Conservation (phyloP, 176 grass and related monocot genomes). For the Zoysia japonica region DNA sequence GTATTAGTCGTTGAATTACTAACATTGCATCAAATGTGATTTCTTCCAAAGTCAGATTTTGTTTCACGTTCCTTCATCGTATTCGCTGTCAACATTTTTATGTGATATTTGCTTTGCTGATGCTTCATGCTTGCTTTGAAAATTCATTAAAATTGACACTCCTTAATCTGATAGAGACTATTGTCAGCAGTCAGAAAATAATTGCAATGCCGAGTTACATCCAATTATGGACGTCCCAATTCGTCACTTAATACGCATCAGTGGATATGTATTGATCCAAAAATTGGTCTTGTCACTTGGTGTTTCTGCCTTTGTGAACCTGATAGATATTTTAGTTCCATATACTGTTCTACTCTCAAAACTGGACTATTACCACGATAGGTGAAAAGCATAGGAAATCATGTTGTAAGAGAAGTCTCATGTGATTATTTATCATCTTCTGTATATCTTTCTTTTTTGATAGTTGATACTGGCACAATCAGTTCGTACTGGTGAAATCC, state of each 20-base stretch:
- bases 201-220: too few relatives aligned
- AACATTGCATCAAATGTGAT: too few relatives aligned
- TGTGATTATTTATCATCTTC: not conserved
- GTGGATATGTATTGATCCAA: not conserved
- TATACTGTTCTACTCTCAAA: not conserved
- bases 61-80: not conserved
- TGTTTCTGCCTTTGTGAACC: not conserved
- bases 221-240: too few relatives aligned
- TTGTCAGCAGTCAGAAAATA: not conserved
- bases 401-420: not conserved
- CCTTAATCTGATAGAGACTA: conserved; percentile 2
- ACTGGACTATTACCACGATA: not conserved
- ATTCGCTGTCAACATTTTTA: not conserved
- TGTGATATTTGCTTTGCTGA: not conserved
- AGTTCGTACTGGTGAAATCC: conserved; percentile 17
- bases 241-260: not conserved
- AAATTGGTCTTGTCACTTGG: not conserved
- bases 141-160: not conserved
- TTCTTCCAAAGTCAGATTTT: not conserved
- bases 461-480: conserved; percentile 20
- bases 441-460: conserved; percentile 6
- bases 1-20: too few relatives aligned
- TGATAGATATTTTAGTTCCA: not conserved
- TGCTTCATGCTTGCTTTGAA: not conserved
- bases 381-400: conserved; percentile 16